Evolutionary conservation across 768 basidiomycete genomes (phyloP).

Genomic region (Tephrocybe rancida): DNA sequence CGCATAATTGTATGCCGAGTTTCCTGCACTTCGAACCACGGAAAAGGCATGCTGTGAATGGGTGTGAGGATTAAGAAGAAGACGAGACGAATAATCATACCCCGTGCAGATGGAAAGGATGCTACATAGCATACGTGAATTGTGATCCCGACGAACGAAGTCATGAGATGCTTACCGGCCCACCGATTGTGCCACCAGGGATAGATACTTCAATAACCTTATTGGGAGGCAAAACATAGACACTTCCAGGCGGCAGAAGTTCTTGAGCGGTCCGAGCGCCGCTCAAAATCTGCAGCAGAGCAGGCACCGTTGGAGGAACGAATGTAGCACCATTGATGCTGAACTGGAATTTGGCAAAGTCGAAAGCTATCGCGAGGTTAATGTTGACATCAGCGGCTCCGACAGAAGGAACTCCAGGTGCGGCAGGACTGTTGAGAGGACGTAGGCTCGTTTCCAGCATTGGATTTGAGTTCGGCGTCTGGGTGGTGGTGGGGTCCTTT

Average conservation of each 20-base stretch:
- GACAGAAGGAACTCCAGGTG: slow-evolving; percentile 32
- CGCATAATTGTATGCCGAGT: slow-evolving; percentile 35
- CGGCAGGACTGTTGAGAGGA: slow-evolving; percentile 26
- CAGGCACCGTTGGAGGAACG: slow-evolving; percentile 37
- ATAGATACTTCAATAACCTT: slow-evolving; percentile 51
- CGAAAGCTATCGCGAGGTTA: slow-evolving; percentile 30
- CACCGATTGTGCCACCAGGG: slow-evolving; percentile 36
- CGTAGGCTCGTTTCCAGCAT: slow-evolving; percentile 40
- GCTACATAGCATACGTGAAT: slow-evolving; percentile 19
- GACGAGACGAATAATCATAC: slow-evolving; percentile 19
- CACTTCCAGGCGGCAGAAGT: slow-evolving; percentile 40
- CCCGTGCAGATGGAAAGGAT: slow-evolving; percentile 49
- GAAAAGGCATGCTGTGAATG: slow-evolving; percentile 33
- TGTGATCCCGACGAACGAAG: background rate
- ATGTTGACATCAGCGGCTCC: slow-evolving; percentile 41
- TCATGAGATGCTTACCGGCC: slow-evolving; percentile 29
- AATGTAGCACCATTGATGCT: slow-evolving; percentile 37
- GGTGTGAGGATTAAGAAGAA: background rate
- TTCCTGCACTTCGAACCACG: slow-evolving; percentile 44
- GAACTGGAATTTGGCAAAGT: slow-evolving; percentile 22
- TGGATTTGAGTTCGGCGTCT: slow-evolving; percentile 22
- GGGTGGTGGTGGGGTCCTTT: slow-evolving; percentile 36
- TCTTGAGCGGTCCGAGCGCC: slow-evolving; percentile 33
- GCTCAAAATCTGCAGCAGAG: slow-evolving; percentile 46
- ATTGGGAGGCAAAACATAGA: slow-evolving; percentile 43